A percentile compares a stretch with the other conserved stretches of the same genome.
Conservation (phyloP, 306 rosid species). For the Cyamopsis tetragonoloba region DNA sequence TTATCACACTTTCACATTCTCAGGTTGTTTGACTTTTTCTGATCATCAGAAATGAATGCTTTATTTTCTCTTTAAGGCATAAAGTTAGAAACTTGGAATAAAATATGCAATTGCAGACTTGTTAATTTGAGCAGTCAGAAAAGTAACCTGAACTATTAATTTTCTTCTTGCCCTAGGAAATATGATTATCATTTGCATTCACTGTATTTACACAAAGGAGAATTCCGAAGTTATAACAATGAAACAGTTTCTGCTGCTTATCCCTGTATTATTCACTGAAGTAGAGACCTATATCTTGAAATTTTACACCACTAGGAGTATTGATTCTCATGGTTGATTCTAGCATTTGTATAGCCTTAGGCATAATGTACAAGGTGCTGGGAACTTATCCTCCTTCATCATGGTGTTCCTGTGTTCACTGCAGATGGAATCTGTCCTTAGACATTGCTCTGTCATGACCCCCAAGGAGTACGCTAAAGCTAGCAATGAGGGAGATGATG, state of each 20-base stretch:
- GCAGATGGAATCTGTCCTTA: slow-evolving; percentile 84
- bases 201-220: background rate
- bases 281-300: background rate
- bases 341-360: background rate
- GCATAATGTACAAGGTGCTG: slow-evolving; percentile 1
- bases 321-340: background rate
- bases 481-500: slow-evolving; percentile 72
- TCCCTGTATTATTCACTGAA: background rate
- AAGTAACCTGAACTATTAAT: background rate
- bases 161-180: background rate
- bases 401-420: slow-evolving; percentile 16
- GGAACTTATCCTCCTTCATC: slow-evolving; percentile 19
- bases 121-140: background rate
- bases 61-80: background rate
- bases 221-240: background rate
- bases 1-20: background rate
- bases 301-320: background rate
- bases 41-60: background rate
- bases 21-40: background rate
- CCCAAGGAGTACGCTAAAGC: slow-evolving; percentile 82
- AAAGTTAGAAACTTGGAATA: background rate
- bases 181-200: background rate
- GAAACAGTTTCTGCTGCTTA: background rate
- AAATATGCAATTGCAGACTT: background rate
- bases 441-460: slow-evolving; percentile 65